Conservation (phyloP, 2,329 filamentous ascomycete genomes). For the Aureobasidium melanogenum region DNA sequence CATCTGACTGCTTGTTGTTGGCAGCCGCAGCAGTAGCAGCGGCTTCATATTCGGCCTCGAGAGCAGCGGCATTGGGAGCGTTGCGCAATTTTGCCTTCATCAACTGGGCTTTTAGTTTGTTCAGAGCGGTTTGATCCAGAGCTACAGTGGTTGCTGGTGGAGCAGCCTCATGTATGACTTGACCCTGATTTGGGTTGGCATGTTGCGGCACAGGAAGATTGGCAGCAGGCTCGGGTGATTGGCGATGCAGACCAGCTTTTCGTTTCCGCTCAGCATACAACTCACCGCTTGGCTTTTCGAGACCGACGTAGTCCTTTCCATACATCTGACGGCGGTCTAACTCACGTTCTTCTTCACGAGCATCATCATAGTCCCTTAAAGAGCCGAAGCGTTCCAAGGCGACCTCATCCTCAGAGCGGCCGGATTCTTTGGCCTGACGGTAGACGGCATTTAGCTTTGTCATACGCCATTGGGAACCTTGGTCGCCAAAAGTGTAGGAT, state of each 20-base stretch:
- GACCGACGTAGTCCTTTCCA: constrained; percentile 73
- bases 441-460: constrained; percentile 85
- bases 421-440: constrained; percentile 63
- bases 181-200: constrained; percentile 40
- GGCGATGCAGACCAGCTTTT: constrained; percentile 43
- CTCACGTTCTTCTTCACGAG: constrained; percentile 86
- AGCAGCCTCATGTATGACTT: constrained; percentile 48
- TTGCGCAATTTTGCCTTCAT: constrained; percentile 89
- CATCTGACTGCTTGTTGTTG: constrained; percentile 50
- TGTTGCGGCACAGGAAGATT: neutral
- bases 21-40: constrained; percentile 55
- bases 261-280: constrained; percentile 69
- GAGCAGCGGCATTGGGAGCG: constrained; percentile 61
- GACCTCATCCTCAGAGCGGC: constrained; percentile 67
- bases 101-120: constrained; percentile 83
- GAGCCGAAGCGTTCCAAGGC: constrained; percentile 75
- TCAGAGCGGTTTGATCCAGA: constrained; percentile 71
- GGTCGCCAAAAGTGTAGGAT: constrained; percentile 79
- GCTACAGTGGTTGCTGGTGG: constrained; percentile 40
- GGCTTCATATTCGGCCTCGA: constrained; percentile 77
- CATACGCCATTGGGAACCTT: constrained; percentile 92
- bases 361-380: constrained; percentile 80
- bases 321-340: constrained; percentile 75
- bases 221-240: constrained; percentile 19
- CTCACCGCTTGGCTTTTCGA: constrained; percentile 81